Conservation (phyloP, 2,329 filamentous ascomycete species). For the Nemania diffusa region DNA sequence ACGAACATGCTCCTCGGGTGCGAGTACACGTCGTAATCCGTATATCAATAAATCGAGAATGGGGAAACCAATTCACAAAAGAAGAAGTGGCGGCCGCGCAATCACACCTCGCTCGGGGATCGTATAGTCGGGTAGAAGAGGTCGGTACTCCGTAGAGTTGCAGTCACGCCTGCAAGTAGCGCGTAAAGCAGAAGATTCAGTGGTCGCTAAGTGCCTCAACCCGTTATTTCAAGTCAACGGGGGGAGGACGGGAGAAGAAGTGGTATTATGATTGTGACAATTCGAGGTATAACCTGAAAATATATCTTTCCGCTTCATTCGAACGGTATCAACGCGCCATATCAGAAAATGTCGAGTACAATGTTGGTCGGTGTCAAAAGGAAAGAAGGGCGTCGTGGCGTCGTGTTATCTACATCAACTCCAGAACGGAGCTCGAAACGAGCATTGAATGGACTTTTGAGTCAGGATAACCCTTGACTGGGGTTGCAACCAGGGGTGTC, state of each 20-base stretch:
- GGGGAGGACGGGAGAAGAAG: slow-evolving; percentile 34
- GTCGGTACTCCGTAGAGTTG: slow-evolving; percentile 7
- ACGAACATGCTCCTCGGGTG: slow-evolving; percentile 46
- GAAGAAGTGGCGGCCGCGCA: slow-evolving; percentile 26
- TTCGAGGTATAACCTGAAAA: slow-evolving; percentile 40
- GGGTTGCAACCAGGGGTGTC: slow-evolving; percentile 14
- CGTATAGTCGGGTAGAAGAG: slow-evolving; percentile 23
- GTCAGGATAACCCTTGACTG: slow-evolving; percentile 47
- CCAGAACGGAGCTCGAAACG: slow-evolving; percentile 54
- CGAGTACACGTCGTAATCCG: slow-evolving; percentile 40
- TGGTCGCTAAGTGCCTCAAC: slow-evolving; percentile 20
- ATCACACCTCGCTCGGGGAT: slow-evolving; percentile 19
- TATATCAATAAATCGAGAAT: slow-evolving; percentile 34
- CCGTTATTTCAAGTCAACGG: slow-evolving; percentile 17
- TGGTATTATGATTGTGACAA: slow-evolving; percentile 47
- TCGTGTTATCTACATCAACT: slow-evolving; percentile 59
- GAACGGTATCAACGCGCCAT: slow-evolving; percentile 39
- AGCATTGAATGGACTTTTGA: slow-evolving; percentile 55
- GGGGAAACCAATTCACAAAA: slow-evolving; percentile 41
- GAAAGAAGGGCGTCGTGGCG: slow-evolving; percentile 57
- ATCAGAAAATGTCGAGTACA: slow-evolving; percentile 45
- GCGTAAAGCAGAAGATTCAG: slow-evolving; percentile 20
- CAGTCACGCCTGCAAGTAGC: slow-evolving; percentile 10
- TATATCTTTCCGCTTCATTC: slow-evolving; percentile 40
- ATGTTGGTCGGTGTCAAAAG: slow-evolving; percentile 44